Evolutionary conservation across 352 stramenopile genomes (phyloP).

Genomic region (Pythium dissimile): DNA sequence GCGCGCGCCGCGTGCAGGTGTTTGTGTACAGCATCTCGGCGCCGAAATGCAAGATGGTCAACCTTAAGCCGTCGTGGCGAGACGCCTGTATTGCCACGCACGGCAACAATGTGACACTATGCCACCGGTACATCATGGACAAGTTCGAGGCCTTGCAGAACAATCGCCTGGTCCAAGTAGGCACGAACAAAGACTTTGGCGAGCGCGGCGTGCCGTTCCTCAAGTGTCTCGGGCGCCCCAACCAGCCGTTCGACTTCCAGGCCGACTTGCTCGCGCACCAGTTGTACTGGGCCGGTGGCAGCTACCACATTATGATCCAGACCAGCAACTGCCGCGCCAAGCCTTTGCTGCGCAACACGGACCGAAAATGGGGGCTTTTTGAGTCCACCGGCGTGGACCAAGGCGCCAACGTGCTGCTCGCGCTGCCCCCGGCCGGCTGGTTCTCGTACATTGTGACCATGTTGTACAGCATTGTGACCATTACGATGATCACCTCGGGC

Average conservation of each 20-base stretch:
- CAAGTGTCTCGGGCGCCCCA: constrained; percentile 38
- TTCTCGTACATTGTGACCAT: constrained; percentile 33
- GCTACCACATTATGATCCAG: constrained; percentile 45
- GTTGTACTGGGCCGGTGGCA: constrained; percentile 45
- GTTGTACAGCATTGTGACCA: constrained; percentile 45
- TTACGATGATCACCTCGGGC: constrained; percentile 36
- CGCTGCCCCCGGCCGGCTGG: constrained; percentile 41
- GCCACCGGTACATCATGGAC: constrained; percentile 48
- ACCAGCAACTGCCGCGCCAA: constrained; percentile 44
- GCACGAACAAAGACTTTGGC: constrained; percentile 36
- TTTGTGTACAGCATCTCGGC: constrained; percentile 33
- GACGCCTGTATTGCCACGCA: constrained; percentile 29
- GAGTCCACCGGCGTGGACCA: constrained; percentile 36
- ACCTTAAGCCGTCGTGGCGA: constrained; percentile 10
- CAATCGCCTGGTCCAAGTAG: constrained; percentile 31
- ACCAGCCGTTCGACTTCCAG: constrained; percentile 39
- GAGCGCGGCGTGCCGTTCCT: constrained; percentile 41
- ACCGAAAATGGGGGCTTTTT: constrained; percentile 48
- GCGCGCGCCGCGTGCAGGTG: constrained; percentile 20
- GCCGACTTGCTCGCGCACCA: constrained; percentile 55
- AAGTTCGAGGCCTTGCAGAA: constrained; percentile 36
- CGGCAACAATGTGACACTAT: constrained; percentile 29
- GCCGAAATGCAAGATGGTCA: constrained; percentile 29
- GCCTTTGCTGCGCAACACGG: constrained; percentile 28
- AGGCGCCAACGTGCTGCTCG: constrained; percentile 38